Evolutionary conservation across 352 stramenopile species (phyloP), one percentile per base, ranked within the genome.

Genomic region (Blastocystis sp.): DNA sequence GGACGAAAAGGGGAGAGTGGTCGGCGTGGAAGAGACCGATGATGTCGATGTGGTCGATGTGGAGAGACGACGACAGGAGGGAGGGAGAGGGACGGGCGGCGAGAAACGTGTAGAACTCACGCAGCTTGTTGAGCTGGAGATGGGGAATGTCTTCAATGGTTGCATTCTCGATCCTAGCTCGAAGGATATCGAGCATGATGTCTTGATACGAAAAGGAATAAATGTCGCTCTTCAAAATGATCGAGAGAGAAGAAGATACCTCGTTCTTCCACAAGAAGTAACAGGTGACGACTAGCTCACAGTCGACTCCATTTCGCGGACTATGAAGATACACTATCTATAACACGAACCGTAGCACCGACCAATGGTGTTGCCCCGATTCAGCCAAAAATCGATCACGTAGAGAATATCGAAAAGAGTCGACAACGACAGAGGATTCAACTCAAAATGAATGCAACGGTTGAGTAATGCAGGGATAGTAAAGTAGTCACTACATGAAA

Each of bases 251-350:
- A 3, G 32, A 59, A 14, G 18, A 6, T 6, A 59, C 51, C 32
- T 59, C 51, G 32, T 59, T 59, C 51, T 36, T 72, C 61, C 61
- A 72, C 42, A 72, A 44, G 40, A 72, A 72, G 61, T 72, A 72
- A 46, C 61, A 72, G 6, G 61, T 32, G 11, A 72, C 14, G 42
- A 72, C 14, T 1, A 72, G 11, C 32, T 72, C 61, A 48, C 61
- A 72, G 16, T 72, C 61, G 42, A 42, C 29, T 29, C 29, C 21
- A 44, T 36, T 49, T 18, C 32, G 29, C 8, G 61, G 40, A 27
- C 24, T 51, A 24, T 72, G 61, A 27, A 72, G 40, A 72, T 49
- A 72, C 36, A 72, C 61, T 72, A 72, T 4, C n/a, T 42, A 27
- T 72, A 4, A 72, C 16, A 4, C 29, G 4, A 44, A 9, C 18